Conservation (phyloP, 371 early-diverging fungal genomes). For the Synchytrium microbalum region DNA sequence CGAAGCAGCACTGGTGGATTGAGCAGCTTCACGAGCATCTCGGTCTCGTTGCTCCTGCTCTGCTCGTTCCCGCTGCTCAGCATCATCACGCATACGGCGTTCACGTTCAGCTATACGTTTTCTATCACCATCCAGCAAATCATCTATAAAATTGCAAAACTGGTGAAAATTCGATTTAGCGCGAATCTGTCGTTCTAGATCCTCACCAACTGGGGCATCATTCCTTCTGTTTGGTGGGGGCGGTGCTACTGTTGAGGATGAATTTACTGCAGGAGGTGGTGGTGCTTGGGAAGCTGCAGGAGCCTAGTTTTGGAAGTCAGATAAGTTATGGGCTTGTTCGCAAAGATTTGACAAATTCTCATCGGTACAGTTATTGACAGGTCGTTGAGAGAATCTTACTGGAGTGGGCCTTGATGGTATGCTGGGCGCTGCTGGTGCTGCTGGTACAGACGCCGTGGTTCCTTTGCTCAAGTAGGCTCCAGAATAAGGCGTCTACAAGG, state of each 20-base stretch:
- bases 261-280: slow-evolving; percentile 5
- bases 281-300: slow-evolving; percentile 19
- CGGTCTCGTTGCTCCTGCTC: slow-evolving; percentile 24
- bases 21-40: slow-evolving; percentile 16
- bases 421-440: slow-evolving; percentile 7
- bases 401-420: slow-evolving; percentile 8
- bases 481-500: neutral
- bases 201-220: no score
- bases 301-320: slow-evolving; percentile 3
- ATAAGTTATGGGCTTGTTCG: slow-evolving; percentile 1
- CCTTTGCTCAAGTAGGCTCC: neutral
- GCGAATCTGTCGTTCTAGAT: no score
- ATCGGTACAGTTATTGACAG: neutral
- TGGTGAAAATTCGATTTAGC: no score
- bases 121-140: slow-evolving; percentile 23
- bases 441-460: neutral
- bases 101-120: slow-evolving; percentile 18
- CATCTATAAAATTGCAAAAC: slow-evolving; percentile 14
- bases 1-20: neutral
- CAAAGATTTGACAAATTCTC: no score
- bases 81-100: slow-evolving; percentile 18
- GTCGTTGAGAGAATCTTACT: neutral
- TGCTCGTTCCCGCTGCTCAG: slow-evolving; percentile 24
- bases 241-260: slow-evolving; percentile 8
- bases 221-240: no score